Base-by-base conservation (phyloP, 345 rosid species). In the Firmiana major region DNA sequence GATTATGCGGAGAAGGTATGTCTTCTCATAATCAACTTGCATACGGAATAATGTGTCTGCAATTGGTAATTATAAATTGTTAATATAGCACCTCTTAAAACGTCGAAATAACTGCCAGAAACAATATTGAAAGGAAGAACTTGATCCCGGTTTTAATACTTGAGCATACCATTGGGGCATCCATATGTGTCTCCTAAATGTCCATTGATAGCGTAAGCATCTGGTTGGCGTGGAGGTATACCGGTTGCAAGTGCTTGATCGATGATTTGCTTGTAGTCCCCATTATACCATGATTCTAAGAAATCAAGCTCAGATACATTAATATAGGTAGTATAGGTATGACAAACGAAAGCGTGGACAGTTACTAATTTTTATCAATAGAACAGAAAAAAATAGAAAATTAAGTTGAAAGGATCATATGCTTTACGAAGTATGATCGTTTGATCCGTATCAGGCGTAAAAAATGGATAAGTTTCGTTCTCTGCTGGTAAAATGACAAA, bases 1-100 rank as follows among this genome's bases (percentile, higher is more conserved):
- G 43, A 85, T 71, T 7, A 85, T 70, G 19, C 86, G 84, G 7
- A 85, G 71, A n/a, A 81, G 76, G 40, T 83, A 86, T 0, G 77
- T 81, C 77, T 77, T 80, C 22, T 75, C 68, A 38, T 82, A 75
- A n/a, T 79, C 78, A 5, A 81, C 86, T 0, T 13, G 7, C 69
- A 73, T 46, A 5, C 54, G 67, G 45, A 77, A 63, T n/a, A 79
- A 79, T 1, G 77, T 45, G 9, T 75, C 86, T 81, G 62, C 40
- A 66, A 62, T 34, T 31, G 12, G 36, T 2, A 55, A 55, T 54
- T 3, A 9, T 4, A 38, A 26, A 7, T 13, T 16, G 13, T 66
- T 0, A 0, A 1, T 0, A n/a, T 15, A 31, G 3, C 34, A 31
- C 1, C 34, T 3, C 34, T 31, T 31, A 31, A 31, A 31, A 3